Percentiles rank a stretch among this genome's conserved stretches.
Conservation (phyloP, 2,329 filamentous ascomycete species). For the Metarhizium album region DNA sequence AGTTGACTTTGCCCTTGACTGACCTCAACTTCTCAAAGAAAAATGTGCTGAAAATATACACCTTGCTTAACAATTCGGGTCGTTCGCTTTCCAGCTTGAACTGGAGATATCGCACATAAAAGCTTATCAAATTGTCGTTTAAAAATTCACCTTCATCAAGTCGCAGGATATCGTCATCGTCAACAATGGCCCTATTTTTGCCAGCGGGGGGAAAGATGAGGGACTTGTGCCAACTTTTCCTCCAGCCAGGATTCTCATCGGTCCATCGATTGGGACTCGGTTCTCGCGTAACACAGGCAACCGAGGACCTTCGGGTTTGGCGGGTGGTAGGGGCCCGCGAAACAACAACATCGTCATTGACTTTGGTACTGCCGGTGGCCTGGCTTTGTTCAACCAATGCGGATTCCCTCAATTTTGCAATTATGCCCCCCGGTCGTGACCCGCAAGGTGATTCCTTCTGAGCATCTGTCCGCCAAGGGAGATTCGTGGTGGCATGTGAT, state of each 20-base stretch:
- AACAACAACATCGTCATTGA: not conserved
- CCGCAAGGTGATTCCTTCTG: not conserved
- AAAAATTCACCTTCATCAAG: constrained; percentile 78
- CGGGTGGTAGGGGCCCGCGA: constrained; percentile 11
- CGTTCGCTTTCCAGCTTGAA: constrained; percentile 42
- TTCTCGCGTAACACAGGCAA: constrained; percentile 6
- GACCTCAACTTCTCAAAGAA: constrained; percentile 74
- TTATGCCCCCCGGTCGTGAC: not conserved
- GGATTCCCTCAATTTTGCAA: constrained; percentile 3
- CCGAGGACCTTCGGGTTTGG: constrained; percentile 15
- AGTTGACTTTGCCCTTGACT: constrained; percentile 57
- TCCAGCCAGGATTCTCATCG: constrained; percentile 38
- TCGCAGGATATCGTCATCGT: constrained; percentile 61
- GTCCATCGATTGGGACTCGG: constrained; percentile 35
- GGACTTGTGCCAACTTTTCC: constrained; percentile 41
- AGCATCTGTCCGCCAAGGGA: not conserved
- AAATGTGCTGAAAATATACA: constrained; percentile 88
- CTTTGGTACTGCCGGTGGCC: not conserved
- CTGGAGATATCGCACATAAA: constrained; percentile 71
- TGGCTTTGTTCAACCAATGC: not conserved
- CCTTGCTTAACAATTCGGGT: constrained; percentile 46
- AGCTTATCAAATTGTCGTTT: constrained; percentile 87
- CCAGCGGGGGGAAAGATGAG: constrained; percentile 50
- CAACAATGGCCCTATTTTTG: constrained; percentile 52
- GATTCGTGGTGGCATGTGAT: not conserved